Evolutionary conservation across 192 early-diverging fungal species (phyloP).

Genomic region (Phycomyces nitens): DNA sequence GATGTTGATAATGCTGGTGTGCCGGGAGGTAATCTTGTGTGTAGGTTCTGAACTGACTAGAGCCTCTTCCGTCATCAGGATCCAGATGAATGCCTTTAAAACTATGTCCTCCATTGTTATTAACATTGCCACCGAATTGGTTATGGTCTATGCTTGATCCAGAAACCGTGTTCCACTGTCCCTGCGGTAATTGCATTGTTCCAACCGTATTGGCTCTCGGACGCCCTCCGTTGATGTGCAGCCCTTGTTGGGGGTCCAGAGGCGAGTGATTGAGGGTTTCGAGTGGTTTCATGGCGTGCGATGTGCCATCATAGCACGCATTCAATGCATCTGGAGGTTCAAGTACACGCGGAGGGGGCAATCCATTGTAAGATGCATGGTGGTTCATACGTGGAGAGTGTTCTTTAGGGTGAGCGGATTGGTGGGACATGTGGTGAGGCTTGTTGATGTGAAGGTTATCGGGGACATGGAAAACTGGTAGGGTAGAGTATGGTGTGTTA

Average conservation of each 20-base stretch:
- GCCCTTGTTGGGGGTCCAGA: background rate
- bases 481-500: background rate
- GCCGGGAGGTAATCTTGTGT: no score
- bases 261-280: background rate
- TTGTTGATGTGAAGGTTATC: no score
- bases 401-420: background rate
- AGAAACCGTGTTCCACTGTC: slow-evolving; percentile 27
- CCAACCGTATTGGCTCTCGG: slow-evolving; percentile 45
- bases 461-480: no score
- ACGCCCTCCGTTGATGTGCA: slow-evolving; percentile 14
- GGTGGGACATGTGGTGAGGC: background rate
- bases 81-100: no score
- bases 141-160: no score
- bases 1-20: no score
- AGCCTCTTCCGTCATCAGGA: no score
- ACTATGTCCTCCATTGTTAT: background rate
- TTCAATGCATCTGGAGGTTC: slow-evolving; percentile 2
- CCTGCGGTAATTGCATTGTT: slow-evolving; percentile 33
- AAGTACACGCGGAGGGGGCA: slow-evolving; percentile 3
- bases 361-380: background rate
- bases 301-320: background rate
- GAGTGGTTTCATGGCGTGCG: slow-evolving; percentile 1
- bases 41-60: no score
- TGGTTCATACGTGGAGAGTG: background rate
- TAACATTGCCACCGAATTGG: slow-evolving; percentile 11